These are phyloP conservation scores for Boletus sp. DNA, from an alignment of 768 basidiomycete species.

Conservation along the genomic window DNA sequence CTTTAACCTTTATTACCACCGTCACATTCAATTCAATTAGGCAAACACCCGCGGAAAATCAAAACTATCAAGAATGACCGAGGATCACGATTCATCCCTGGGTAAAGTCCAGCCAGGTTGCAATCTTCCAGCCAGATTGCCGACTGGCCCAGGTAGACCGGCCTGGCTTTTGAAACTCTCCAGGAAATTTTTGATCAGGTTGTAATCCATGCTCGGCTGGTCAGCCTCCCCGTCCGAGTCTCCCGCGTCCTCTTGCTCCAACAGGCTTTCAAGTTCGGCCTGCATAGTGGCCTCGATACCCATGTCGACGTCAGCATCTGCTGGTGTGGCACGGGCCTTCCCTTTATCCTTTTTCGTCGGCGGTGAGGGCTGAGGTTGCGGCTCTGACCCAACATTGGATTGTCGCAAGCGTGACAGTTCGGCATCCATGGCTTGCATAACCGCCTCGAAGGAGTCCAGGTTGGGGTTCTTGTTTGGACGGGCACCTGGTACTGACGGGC, in stretches of 20 bases:
- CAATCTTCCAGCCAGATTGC: constrained; percentile 84
- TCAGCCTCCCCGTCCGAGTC: constrained; percentile 56
- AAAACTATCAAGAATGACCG: neutral
- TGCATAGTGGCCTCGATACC: constrained; percentile 90
- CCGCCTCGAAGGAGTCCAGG: constrained; percentile 89
- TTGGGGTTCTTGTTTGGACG: constrained; percentile 57
- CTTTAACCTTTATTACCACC: neutral
- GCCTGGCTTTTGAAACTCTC: constrained; percentile 94
- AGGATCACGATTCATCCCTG: constrained; percentile 51
- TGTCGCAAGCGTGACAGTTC: constrained; percentile 59
- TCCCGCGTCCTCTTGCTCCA: constrained; percentile 47
- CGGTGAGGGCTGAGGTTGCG: constrained; percentile 10
- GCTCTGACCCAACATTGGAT: constrained; percentile 16
- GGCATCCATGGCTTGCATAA: constrained; percentile 94
- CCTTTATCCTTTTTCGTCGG: constrained; percentile 49
- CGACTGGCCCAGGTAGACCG: constrained; percentile 87
- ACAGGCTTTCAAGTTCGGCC: constrained; percentile 67
- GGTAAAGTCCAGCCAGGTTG: constrained; percentile 76
- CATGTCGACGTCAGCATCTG: constrained; percentile 47
- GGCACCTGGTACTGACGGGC: constrained; percentile 33
- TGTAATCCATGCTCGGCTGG: constrained; percentile 68
- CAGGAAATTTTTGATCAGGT: constrained; percentile 93
- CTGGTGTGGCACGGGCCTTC: constrained; percentile 30
- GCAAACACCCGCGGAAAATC: neutral
- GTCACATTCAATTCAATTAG: too few species aligned